phyloP scores from a whole-genome alignment of 805 yeast genomes.

The Candida chauliodis region DNA sequence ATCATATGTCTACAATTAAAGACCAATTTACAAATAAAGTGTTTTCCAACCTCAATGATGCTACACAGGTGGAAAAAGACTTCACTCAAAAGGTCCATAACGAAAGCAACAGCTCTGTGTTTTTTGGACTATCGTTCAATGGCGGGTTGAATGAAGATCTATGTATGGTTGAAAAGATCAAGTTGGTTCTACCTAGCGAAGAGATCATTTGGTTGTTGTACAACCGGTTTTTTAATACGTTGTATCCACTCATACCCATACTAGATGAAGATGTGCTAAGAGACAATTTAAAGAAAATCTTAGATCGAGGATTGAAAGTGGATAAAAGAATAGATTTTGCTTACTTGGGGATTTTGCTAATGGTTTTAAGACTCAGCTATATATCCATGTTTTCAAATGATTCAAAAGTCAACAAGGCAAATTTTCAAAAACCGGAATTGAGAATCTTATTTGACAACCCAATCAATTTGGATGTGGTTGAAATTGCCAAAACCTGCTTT shows the following conservation, averaged over 20 bases:
- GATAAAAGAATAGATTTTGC: constrained; percentile 30
- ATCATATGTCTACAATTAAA: constrained; percentile 9
- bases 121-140: constrained; percentile 25
- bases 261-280: constrained; percentile 35
- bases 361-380: constrained; percentile 32
- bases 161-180: constrained; percentile 26
- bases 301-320: constrained; percentile 16
- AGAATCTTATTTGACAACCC: constrained; percentile 27
- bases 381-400: constrained; percentile 30
- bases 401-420: constrained; percentile 23
- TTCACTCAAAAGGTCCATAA: constrained; percentile 12
- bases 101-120: constrained; percentile 5
- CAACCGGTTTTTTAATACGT: constrained; percentile 36
- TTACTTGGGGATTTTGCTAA: constrained; percentile 28
- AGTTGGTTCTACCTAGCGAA: constrained; percentile 33
- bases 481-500: constrained; percentile 32
- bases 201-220: constrained; percentile 36
- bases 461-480: constrained; percentile 26
- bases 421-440: constrained; percentile 18
- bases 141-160: constrained; percentile 24
- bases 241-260: constrained; percentile 44
- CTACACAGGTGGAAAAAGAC: constrained; percentile 6
- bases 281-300: constrained; percentile 9
- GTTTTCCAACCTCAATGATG: not conserved
- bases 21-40: constrained; percentile 5